Evolutionary conservation across 2,329 filamentous ascomycete genomes (phyloP).

Genomic region (Fusarium fujikuroi): DNA sequence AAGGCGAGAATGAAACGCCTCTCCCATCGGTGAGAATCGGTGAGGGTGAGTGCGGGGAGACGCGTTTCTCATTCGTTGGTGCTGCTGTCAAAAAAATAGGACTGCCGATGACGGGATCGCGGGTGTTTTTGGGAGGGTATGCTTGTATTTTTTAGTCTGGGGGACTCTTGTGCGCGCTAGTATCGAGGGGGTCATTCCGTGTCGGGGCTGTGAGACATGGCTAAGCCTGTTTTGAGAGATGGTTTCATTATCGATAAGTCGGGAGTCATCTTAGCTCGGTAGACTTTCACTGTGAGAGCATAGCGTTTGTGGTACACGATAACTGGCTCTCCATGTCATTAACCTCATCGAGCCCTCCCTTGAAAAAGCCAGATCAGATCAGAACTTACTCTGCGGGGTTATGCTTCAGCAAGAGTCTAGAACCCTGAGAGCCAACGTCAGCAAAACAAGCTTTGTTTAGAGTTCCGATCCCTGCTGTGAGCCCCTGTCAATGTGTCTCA

Average conservation of each 20-base stretch:
- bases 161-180: neutral
- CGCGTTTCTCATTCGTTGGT: neutral
- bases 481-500: conserved; percentile 33
- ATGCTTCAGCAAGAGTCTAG: neutral
- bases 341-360: neutral
- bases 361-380: neutral
- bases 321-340: neutral
- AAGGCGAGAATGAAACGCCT: neutral
- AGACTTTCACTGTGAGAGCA: neutral
- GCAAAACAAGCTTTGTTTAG: conserved; percentile 34
- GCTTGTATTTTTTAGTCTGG: neutral
- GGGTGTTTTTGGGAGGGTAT: neutral
- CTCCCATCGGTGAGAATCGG: conserved; percentile 1
- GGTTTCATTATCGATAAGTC: neutral
- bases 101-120: neutral
- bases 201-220: neutral
- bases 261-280: rapidly evolving
- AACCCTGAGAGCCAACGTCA: conserved; percentile 16
- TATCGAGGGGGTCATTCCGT: neutral
- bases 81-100: neutral
- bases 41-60: neutral
- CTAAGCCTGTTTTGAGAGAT: neutral
- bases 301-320: neutral
- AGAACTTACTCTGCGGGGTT: neutral
- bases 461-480: conserved; percentile 17